Percentiles rank a stretch among this genome's conserved stretches.
phyloP scores from a whole-genome alignment of 2,329 filamentous ascomycete species.

The Botrytis elliptica region DNA sequence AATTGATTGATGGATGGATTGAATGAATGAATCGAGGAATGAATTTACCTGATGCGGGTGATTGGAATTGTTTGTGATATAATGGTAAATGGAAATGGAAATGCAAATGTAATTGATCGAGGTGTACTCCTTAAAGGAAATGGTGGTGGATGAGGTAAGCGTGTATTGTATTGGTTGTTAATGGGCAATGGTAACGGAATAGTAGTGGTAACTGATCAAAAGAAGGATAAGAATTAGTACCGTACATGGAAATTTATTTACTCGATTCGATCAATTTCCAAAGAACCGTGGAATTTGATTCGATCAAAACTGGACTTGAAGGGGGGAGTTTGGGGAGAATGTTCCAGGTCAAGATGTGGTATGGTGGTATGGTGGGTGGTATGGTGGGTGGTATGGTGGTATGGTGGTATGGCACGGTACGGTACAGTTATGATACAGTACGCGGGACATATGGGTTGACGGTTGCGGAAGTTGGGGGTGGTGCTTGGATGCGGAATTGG shows the following conservation, averaged over 20 bases:
- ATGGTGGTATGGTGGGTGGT: neutral
- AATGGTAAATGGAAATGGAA: neutral
- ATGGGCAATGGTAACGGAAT: neutral
- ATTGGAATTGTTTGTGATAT: neutral
- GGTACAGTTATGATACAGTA: neutral
- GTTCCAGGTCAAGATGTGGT: constrained; percentile 6
- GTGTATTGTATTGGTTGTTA: neutral
- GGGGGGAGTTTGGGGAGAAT: neutral
- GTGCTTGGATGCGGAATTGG: neutral
- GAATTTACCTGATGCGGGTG: constrained; percentile 10
- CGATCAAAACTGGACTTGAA: neutral
- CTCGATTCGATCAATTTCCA: neutral
- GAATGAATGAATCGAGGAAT: neutral
- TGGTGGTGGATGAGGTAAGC: neutral
- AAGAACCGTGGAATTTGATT: neutral
- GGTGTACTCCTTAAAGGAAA: neutral
- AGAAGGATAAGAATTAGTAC: neutral
- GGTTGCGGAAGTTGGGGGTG: neutral
- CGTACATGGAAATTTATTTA: neutral
- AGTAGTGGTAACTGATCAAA: neutral
- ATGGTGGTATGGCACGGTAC: neutral
- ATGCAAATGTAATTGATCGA: neutral
- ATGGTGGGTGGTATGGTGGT: neutral
- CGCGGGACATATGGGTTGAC: neutral
- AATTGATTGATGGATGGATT: too few species aligned